phyloP scores from a whole-genome alignment of 1,284 basidiomycete species.

The Puccinia horiana region DNA sequence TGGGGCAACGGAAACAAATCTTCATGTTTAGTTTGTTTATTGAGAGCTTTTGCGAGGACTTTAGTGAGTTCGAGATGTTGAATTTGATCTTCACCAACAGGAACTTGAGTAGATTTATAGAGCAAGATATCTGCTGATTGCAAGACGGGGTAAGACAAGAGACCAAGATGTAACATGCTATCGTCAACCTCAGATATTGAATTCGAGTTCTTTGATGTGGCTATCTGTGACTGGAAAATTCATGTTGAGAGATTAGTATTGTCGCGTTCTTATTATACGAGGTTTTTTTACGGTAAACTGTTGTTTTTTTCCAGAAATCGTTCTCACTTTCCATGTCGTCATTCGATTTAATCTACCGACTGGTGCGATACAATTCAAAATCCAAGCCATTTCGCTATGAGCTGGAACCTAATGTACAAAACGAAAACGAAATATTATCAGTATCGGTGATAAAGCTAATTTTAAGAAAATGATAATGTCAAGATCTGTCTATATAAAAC shows the following conservation, averaged over 20 bases:
- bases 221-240: conserved; percentile 69
- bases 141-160: conserved; percentile 88
- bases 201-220: conserved; percentile 71
- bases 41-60: conserved; percentile 81
- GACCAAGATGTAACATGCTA: conserved; percentile 74
- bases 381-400: conserved; percentile 89
- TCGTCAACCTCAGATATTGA: conserved; percentile 77
- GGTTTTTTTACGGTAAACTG: background rate
- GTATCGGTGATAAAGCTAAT: background rate
- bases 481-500: background rate
- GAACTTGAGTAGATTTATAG: conserved; percentile 85
- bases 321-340: conserved; percentile 88
- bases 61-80: conserved; percentile 88
- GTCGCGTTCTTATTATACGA: background rate
- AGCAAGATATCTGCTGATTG: conserved; percentile 90
- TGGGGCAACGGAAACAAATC: conserved; percentile 73
- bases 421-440: background rate
- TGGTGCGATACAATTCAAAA: conserved; percentile 79
- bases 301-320: background rate
- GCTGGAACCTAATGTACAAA: conserved; percentile 68
- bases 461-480: conserved; percentile 5
- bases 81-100: conserved; percentile 90
- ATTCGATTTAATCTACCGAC: conserved; percentile 80
- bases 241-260: background rate
- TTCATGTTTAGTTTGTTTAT: conserved; percentile 63